Conservation (phyloP, 371 early-diverging fungal genomes). For the Umbelopsis sp. region DNA sequence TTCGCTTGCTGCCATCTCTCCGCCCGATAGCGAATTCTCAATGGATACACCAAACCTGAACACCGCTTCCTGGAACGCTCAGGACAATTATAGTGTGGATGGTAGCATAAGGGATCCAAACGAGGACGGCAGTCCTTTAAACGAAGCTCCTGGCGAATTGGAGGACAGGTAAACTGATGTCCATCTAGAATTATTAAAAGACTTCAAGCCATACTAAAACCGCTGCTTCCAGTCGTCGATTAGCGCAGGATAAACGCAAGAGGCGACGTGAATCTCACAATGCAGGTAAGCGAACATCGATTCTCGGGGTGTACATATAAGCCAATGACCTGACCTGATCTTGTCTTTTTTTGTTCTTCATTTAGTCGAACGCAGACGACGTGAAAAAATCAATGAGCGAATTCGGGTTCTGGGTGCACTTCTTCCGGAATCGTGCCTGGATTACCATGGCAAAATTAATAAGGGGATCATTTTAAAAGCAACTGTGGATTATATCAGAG, state of each 20-base stretch:
- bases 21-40: slow-evolving; percentile 11
- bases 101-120: not conserved
- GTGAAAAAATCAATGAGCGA: slow-evolving; percentile 92
- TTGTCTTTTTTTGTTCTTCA: not conserved
- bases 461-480: slow-evolving; percentile 12
- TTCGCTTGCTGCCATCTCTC: slow-evolving; percentile 2
- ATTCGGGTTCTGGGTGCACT: slow-evolving; percentile 81
- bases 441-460: slow-evolving; percentile 11
- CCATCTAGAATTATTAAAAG: not conserved
- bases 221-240: not conserved
- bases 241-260: slow-evolving; percentile 22
- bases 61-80: not conserved
- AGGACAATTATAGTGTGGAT: not conserved
- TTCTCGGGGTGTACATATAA: no score
- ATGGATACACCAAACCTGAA: not conserved
- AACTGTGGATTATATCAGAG: slow-evolving; percentile 16
- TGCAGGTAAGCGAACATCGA: slow-evolving; percentile 7
- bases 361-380: slow-evolving; percentile 79
- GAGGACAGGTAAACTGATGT: not conserved
- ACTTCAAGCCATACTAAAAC: not conserved
- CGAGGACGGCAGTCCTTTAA: not conserved
- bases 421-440: slow-evolving; percentile 57
- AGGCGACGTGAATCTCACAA: slow-evolving; percentile 21
- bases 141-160: not conserved
- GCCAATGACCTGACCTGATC: not conserved